These are phyloP conservation scores for Cryptococcus sp. DNA, from an alignment of 1,284 basidiomycete species.

Conservation along the genomic window DNA sequence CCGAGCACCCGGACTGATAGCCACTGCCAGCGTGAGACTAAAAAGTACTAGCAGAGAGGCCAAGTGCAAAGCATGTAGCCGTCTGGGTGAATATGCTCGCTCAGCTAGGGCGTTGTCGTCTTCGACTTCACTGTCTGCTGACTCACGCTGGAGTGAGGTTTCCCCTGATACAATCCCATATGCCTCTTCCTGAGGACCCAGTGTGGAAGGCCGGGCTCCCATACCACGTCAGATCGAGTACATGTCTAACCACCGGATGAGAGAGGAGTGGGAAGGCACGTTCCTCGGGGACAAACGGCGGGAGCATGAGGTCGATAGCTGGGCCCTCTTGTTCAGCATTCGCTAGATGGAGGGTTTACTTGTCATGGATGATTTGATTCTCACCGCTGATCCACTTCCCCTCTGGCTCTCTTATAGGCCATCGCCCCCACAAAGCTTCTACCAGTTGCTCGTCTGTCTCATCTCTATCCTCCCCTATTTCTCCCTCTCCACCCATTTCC, in stretches of 20 bases:
- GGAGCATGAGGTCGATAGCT: constrained; percentile 18
- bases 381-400: constrained; percentile 2
- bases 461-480: not conserved
- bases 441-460: constrained; percentile 4
- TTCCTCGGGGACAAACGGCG: constrained; percentile 6
- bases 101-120: not conserved
- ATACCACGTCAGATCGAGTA: constrained; percentile 18
- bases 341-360: not conserved
- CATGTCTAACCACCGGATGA: constrained; percentile 21
- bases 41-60: constrained; percentile 15
- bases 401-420: not conserved
- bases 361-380: no score
- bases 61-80: constrained; percentile 19
- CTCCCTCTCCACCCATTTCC: not conserved
- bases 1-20: constrained; percentile 14
- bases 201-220: constrained; percentile 1
- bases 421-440: constrained; percentile 5
- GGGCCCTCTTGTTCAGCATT: not conserved
- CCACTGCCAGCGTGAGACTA: constrained; percentile 13
- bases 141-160: constrained; percentile 10
- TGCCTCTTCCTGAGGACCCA: not conserved
- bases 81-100: constrained; percentile 6
- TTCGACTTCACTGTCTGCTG: not conserved
- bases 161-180: not conserved
- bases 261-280: constrained; percentile 22